Base-by-base conservation (phyloP, 2,329 filamentous ascomycete genomes). In the Grosmannia penicillata region DNA sequence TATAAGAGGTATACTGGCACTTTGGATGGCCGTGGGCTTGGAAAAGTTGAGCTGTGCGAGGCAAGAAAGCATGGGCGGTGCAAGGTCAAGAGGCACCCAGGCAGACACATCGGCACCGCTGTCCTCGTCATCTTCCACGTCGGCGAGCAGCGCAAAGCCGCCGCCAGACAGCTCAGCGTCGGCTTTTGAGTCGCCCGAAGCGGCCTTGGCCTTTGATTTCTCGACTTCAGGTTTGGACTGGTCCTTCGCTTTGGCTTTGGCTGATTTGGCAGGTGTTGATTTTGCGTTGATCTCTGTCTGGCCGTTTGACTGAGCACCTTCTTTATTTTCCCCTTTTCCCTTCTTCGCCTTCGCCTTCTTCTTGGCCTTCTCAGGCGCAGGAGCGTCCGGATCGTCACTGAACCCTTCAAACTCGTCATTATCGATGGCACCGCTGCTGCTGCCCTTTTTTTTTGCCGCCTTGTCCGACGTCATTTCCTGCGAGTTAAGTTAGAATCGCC, bases 11-110 rank as follows among this genome's bases (percentile, higher is more conserved):
- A 98, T 93, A 1, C 83, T 68, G 25, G 75, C 68, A 17, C 67
- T 60, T 55, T 98, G 91, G 41, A 98, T 94, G 1, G 71, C 60
- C 0, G 87, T 95, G 1, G 91, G 91, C 42, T 74, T 77, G 5
- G 70, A 54, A 54, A 96, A 96, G 41, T 79, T 81, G 44, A 96
- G 65, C 48, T 77, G 81, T 3, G 84, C 78, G 24, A 98, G 63
- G 14, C 84, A 75, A 2, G 77, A 75, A 15, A 94, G 62, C 1
- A 82, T 71, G 36, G 73, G 67, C 0, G 79, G 65, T 1, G 83
- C 89, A 3, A 98, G 64, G 6, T 78, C 72, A 26, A 98, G 60
- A 8, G 70, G 60, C 41, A 73, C 67, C 91, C 91, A 98, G 22
- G 73, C 78, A 13, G 82, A 82, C 37, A 93, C 69, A 52, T 91